Evolutionary conservation across 768 basidiomycete species (phyloP), one percentile per base, ranked within the genome.

Genomic region (Filobasidium wieringae): DNA sequence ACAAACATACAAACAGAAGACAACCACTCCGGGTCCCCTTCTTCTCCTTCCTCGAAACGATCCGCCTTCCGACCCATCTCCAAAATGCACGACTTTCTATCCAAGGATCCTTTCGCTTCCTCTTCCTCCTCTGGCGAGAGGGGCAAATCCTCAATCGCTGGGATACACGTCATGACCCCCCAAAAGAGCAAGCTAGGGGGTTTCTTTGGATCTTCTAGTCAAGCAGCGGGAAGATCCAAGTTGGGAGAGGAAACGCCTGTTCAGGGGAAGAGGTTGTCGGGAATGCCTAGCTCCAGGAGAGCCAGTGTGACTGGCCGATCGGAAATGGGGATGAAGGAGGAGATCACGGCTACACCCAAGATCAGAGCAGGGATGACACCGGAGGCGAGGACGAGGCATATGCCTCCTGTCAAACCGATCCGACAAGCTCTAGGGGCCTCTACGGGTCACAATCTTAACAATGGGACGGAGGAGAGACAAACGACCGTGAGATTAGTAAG

Each of bases 341-440:
- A 32, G 3, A 19, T 29, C 19, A 32, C 53, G 6, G 27, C 29
- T 14, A 27, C 22, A 17, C 53, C 59, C 30, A 68, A 68, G 52
- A 64, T 71, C 52, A 67, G 69, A 55, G 57, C 62, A 15, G 61
- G 63, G 15, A 65, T 61, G n/a, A 70, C 68, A 1, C 64, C 68
- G 1, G 69, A 72, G 59, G 66, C 70, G 26, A 61, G 60, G 41
- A 63, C 67, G 14, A 57, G 66, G 32, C 27, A 64, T 27, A 53
- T 63, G 27, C 59, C 62, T 17, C 57, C 59, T 7, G 45, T 43
- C 31, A 59, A 54, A 40, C 52, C 58, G 19, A 30, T 36, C 24
- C 39, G 39, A 3, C 33, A 29, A 37, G 58, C 65, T 24, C 26
- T 55, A n/a, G 51, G 54, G 30, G 50, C 31, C 27, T 31, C 12